Percentiles rank a stretch among this genome's conserved stretches.
Conservation (phyloP, 78 protist genomes). For the Pigoraptor vietnamica region DNA sequence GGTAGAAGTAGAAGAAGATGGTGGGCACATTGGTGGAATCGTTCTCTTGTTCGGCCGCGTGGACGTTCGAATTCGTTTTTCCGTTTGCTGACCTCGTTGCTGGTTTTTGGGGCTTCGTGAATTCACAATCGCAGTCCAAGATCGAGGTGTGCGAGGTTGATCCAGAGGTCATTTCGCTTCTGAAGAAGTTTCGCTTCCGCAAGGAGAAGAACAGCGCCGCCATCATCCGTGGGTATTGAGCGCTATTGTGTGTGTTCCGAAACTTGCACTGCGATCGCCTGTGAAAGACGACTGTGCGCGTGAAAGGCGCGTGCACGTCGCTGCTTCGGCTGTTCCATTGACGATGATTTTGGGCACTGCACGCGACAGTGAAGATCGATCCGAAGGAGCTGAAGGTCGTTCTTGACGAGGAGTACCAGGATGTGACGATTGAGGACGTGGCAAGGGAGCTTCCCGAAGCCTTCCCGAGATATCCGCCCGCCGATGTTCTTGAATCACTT, state of each 20-base stretch:
- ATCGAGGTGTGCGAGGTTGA: background rate
- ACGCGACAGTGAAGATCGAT: conserved; percentile 34
- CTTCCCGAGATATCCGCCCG: conserved; percentile 51
- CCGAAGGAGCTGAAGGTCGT: background rate
- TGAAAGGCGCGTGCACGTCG: no score
- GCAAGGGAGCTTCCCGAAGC: conserved; percentile 48
- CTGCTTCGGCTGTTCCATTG: no score
- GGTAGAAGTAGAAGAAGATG: no score
- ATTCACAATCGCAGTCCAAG: background rate
- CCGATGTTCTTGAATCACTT: background rate
- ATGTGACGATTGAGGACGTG: conserved; percentile 42
- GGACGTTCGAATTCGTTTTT: no score
- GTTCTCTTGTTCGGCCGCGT: no score
- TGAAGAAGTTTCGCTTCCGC: conserved; percentile 13
- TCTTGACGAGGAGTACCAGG: conserved; percentile 32
- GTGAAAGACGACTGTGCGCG: no score
- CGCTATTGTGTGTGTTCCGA: background rate
- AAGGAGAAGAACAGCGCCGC: conserved; percentile 13
- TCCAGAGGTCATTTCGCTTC: background rate
- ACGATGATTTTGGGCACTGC: background rate
- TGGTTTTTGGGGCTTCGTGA: no score
- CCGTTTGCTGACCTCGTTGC: no score
- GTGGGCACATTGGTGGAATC: no score
- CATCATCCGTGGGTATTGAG: background rate
- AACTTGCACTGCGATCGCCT: background rate